These are phyloP conservation scores for Ceratocystis albifundus DNA, from an alignment of 2,329 filamentous ascomycete species.

Conservation along the genomic window DNA sequence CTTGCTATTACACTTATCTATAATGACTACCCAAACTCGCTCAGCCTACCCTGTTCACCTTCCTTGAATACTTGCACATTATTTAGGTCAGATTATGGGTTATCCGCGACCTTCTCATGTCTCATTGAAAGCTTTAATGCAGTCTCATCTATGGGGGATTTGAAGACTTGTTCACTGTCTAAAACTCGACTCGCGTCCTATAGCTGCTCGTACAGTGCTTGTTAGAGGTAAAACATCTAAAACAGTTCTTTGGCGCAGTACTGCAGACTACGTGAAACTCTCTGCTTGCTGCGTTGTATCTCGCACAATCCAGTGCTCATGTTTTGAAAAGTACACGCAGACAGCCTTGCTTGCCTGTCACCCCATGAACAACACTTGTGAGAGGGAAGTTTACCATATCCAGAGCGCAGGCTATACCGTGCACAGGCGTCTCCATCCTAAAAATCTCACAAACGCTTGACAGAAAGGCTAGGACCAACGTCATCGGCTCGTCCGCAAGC, in stretches of 20 bases:
- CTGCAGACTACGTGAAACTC: slow-evolving; percentile 40
- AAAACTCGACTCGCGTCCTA: slow-evolving; percentile 52
- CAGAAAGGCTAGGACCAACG: slow-evolving; percentile 69
- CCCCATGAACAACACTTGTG: slow-evolving; percentile 57
- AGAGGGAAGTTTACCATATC: slow-evolving; percentile 73
- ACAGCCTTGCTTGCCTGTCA: slow-evolving; percentile 55
- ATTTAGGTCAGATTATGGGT: slow-evolving; percentile 61
- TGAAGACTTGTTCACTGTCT: slow-evolving; percentile 46
- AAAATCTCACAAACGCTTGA: slow-evolving; percentile 61
- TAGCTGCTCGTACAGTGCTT: slow-evolving; percentile 64
- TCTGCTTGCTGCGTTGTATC: slow-evolving; percentile 42
- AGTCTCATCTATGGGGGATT: slow-evolving; percentile 28
- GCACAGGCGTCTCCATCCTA: slow-evolving; percentile 70
- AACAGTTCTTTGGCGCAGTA: slow-evolving; percentile 44
- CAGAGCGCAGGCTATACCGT: slow-evolving; percentile 65
- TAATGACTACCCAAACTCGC: slow-evolving; percentile 63
- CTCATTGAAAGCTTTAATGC: slow-evolving; percentile 32
- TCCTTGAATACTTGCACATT: slow-evolving; percentile 60
- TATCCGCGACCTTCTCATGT: slow-evolving; percentile 56
- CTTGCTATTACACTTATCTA: slow-evolving; percentile 32
- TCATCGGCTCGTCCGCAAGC: slow-evolving; percentile 54
- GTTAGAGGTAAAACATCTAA: slow-evolving; percentile 68
- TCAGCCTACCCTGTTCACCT: slow-evolving; percentile 61
- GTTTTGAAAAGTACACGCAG: slow-evolving; percentile 71
- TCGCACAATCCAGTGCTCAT: slow-evolving; percentile 50